Percentiles rank a stretch among this genome's conserved stretches.
Conservation (phyloP, 371 early-diverging fungal genomes). For the Apophysomyces trapeziformis region DNA sequence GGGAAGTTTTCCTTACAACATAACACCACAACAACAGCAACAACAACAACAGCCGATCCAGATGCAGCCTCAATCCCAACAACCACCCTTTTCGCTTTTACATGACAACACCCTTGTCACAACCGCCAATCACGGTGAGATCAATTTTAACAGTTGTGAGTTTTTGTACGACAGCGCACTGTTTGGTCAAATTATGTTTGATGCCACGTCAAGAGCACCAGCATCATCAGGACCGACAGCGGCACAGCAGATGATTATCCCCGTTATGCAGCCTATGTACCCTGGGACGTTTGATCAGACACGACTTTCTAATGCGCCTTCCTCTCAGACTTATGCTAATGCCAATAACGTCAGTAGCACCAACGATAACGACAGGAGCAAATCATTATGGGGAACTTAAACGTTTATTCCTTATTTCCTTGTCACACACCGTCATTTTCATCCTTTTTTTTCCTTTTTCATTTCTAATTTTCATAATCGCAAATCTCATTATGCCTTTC, state of each 20-base stretch:
- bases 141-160: slow-evolving; percentile 48
- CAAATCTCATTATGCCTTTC: no score
- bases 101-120: background rate
- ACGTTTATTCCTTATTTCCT: background rate
- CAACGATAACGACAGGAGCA: background rate
- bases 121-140: slow-evolving; percentile 17
- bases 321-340: background rate
- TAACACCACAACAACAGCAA: background rate
- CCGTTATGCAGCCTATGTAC: background rate
- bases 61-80: background rate
- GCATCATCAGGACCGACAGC: background rate
- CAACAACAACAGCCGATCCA: background rate
- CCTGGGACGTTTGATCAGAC: slow-evolving; percentile 2
- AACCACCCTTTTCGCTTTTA: background rate
- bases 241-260: background rate
- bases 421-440: background rate
- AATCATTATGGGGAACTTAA: slow-evolving; percentile 4
- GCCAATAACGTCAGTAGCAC: background rate
- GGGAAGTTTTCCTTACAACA: background rate
- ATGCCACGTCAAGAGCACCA: slow-evolving; percentile 20
- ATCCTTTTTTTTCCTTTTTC: background rate
- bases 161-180: slow-evolving; percentile 47
- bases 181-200: slow-evolving; percentile 55
- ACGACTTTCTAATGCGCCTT: background rate
- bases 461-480: background rate